Evolutionary conservation across 805 yeast genomes (phyloP).

Genomic region (Starmerella gropengiesseri): DNA sequence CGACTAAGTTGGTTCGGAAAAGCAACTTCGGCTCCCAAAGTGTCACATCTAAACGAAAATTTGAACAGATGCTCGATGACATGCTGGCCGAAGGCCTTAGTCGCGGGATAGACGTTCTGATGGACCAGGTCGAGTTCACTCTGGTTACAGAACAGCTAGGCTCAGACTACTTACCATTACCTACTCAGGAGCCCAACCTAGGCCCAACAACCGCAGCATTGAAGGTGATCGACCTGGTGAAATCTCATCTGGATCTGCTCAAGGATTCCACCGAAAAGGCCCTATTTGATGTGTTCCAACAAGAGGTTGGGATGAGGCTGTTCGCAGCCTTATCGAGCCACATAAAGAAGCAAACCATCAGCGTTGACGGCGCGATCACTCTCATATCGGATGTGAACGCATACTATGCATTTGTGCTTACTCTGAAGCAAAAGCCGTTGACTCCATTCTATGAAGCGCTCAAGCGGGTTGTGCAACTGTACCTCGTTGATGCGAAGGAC

Average conservation of each 20-base stretch:
- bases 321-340: conserved; percentile 66
- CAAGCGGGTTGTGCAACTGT: conserved; percentile 76
- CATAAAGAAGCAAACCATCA: conserved; percentile 59
- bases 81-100: conserved; percentile 88
- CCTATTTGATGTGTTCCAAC: conserved; percentile 83
- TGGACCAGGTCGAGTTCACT: conserved; percentile 63
- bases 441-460: conserved; percentile 68
- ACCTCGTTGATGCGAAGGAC: conserved; percentile 58
- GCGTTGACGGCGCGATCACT: conserved; percentile 71
- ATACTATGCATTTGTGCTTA: conserved; percentile 56
- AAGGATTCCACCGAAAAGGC: conserved; percentile 78
- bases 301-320: conserved; percentile 83
- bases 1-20: conserved; percentile 47
- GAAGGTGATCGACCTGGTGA: conserved; percentile 50
- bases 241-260: conserved; percentile 60
- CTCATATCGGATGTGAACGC: conserved; percentile 72
- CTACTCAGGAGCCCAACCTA: conserved; percentile 15
- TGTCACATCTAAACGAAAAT: conserved; percentile 64
- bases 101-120: conserved; percentile 79
- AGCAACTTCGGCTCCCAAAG: conserved; percentile 73
- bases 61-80: conserved; percentile 74
- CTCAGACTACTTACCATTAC: conserved; percentile 50
- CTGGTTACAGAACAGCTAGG: conserved; percentile 46
- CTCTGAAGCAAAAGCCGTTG: conserved; percentile 44
- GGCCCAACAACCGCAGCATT: conserved; percentile 54